Base-by-base conservation (phyloP, 768 basidiomycete species). In the Suillus paluster region DNA sequence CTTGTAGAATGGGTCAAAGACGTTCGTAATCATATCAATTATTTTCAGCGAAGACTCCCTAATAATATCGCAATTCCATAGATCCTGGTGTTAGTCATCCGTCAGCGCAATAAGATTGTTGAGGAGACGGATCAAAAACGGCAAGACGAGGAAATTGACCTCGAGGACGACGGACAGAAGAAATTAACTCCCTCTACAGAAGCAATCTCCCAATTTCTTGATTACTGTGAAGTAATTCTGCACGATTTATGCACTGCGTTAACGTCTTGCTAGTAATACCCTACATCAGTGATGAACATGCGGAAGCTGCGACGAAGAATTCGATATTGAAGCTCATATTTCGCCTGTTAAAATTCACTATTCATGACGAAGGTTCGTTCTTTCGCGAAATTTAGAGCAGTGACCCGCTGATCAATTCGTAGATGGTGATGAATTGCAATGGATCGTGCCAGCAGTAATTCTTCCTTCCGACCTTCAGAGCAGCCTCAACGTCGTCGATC, bases 251-350 rank as follows among this genome's bases (percentile, higher is more conserved):
- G 50, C 27, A 55, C 34, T 57, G 58, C 33, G 10, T n/a, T 57
- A 54, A 70, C 38, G 15, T 23, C 12, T n/a, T 9, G 57, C 44
- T 73, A 96, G 95, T 85, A 58, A 88, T 96, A 30, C 90, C 89
- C 17, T 93, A 90, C 64, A 77, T 87, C 48, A 85, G 76, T 58
- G 89, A 97, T 57, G 87, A 92, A 60, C 84, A 89, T 59, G 91
- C 89, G 15, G 78, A 87, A 23, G 93, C 91, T 0, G 90, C 89
- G 3, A 90, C 89, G 33, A 90, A 86, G 69, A 87, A 97, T 68
- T 80, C 87, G 12, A 83, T 89, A 60, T 79, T 98, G 64, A 95
- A 95, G 72, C 84, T 99, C 30, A 75, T 99, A 64, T 90, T 97
- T 74, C 87, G 90, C 39, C 79, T 99, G 9, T 79, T 89, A 23